These are phyloP conservation scores for Aspergillus bertholletiae DNA, from an alignment of 495 filamentous ascomycete species.

Conservation along the genomic window DNA sequence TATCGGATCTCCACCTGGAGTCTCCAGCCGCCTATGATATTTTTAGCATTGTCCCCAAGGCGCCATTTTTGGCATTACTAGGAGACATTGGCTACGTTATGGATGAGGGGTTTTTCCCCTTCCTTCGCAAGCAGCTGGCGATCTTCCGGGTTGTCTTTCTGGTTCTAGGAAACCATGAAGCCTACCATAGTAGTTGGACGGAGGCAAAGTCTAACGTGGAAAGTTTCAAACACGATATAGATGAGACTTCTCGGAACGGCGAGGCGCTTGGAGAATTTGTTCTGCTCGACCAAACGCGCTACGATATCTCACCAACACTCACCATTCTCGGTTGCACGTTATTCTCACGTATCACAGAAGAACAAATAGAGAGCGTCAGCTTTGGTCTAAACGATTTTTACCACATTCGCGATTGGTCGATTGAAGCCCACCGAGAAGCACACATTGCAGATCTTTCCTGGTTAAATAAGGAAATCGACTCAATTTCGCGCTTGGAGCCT, in stretches of 20 bases:
- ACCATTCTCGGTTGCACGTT: constrained; percentile 49
- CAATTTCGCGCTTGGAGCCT: constrained; percentile 17
- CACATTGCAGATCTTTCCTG: constrained; percentile 37
- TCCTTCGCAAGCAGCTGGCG: constrained; percentile 36
- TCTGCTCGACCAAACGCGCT: constrained; percentile 37
- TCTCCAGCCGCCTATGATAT: constrained; percentile 36
- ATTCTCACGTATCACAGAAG: constrained; percentile 33
- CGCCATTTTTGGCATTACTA: constrained; percentile 47
- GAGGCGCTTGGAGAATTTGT: constrained; percentile 31
- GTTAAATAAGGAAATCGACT: constrained; percentile 38
- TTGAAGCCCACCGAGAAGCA: constrained; percentile 31
- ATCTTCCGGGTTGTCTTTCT: constrained; percentile 40
- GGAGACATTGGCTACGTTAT: constrained; percentile 49
- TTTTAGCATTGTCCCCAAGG: constrained; percentile 37
- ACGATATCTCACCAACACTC: constrained; percentile 24
- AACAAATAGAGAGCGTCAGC: constrained; percentile 22
- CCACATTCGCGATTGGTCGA: constrained; percentile 34
- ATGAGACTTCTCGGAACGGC: neutral
- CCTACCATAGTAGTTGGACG: constrained; percentile 29
- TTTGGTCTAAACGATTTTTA: constrained; percentile 41
- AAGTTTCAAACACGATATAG: constrained; percentile 9
- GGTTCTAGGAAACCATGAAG: constrained; percentile 50
- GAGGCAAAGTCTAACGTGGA: constrained; percentile 25
- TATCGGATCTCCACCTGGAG: constrained; percentile 55
- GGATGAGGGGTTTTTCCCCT: constrained; percentile 31